These are phyloP conservation scores for Lathyrus sativus DNA, from an alignment of 306 rosid genomes.

Conservation along the genomic window DNA sequence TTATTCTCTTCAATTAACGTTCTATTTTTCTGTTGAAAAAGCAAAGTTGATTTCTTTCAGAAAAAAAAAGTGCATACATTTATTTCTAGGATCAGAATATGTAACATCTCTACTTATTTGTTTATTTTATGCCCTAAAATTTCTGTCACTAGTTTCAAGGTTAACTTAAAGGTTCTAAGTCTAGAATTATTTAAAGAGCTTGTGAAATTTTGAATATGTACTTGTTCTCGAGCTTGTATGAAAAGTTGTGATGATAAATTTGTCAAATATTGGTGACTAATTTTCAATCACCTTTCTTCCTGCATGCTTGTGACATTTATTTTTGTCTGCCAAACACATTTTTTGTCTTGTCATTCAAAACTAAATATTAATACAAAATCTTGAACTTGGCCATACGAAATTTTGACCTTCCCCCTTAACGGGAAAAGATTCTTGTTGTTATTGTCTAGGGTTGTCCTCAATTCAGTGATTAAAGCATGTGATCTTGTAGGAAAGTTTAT, in stretches of 20 bases:
- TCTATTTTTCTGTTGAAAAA: conserved; percentile 30
- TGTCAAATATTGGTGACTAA: background rate
- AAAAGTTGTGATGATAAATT: background rate
- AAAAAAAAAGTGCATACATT: conserved; percentile 23
- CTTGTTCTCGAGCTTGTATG: conserved; percentile 17
- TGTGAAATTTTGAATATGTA: background rate
- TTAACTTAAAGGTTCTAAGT: background rate
- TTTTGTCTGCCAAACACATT: conserved; percentile 29
- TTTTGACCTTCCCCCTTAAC: background rate
- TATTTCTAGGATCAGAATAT: conserved; percentile 8
- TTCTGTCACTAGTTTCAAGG: conserved; percentile 8
- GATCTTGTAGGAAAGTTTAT: conserved; percentile 6
- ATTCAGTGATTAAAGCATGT: conserved; percentile 1
- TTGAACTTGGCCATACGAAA: conserved; percentile 4
- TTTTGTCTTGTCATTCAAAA: conserved; percentile 9
- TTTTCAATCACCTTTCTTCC: conserved; percentile 1
- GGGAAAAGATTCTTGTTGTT: background rate
- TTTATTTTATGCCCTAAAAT: background rate
- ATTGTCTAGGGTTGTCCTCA: background rate
- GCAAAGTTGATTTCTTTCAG: background rate
- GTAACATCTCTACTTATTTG: conserved; percentile 5
- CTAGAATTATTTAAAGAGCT: conserved; percentile 20
- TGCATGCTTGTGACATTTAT: conserved; percentile 10
- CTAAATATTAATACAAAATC: background rate
- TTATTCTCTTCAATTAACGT: conserved; percentile 8